A percentile compares a stretch with the other conserved stretches of the same genome.
phyloP scores from a whole-genome alignment of 2,329 filamentous ascomycete genomes.

The Epichloe sibirici region DNA sequence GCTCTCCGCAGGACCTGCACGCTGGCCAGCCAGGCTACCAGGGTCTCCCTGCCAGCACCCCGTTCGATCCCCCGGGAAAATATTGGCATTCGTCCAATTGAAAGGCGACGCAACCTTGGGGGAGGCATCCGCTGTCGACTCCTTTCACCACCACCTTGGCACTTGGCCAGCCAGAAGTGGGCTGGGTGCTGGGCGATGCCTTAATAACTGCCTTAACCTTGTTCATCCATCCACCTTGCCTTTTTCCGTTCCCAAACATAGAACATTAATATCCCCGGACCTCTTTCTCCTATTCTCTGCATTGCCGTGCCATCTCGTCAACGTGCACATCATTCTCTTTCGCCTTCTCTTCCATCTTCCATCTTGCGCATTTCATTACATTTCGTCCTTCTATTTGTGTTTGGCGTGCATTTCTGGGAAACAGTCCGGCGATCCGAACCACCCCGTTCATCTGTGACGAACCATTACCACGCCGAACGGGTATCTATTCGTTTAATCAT shows the following conservation, averaged over 20 bases:
- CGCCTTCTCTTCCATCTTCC: neutral
- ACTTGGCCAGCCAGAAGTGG: neutral
- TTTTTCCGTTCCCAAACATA: neutral
- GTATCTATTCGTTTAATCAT: neutral
- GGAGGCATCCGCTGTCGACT: neutral
- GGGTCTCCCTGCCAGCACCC: conserved; percentile 4
- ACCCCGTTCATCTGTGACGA: neutral
- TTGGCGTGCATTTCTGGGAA: conserved; percentile 1
- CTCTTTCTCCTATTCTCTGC: neutral
- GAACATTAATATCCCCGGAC: neutral
- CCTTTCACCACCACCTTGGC: neutral
- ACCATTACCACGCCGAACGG: neutral
- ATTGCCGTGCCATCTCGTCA: neutral
- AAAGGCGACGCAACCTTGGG: neutral
- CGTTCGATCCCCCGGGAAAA: neutral
- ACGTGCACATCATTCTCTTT: neutral
- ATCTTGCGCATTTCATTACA: neutral
- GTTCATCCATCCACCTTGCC: neutral
- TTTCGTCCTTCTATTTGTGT: neutral
- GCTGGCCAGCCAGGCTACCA: neutral
- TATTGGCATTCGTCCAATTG: conserved; percentile 3
- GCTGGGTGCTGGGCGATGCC: neutral
- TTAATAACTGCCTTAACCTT: neutral
- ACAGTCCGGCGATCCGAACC: neutral
- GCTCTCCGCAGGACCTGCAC: neutral